These are phyloP conservation scores for Neospora caninum DNA, from an alignment of 169 alveolate genomes.

Conservation along the genomic window DNA sequence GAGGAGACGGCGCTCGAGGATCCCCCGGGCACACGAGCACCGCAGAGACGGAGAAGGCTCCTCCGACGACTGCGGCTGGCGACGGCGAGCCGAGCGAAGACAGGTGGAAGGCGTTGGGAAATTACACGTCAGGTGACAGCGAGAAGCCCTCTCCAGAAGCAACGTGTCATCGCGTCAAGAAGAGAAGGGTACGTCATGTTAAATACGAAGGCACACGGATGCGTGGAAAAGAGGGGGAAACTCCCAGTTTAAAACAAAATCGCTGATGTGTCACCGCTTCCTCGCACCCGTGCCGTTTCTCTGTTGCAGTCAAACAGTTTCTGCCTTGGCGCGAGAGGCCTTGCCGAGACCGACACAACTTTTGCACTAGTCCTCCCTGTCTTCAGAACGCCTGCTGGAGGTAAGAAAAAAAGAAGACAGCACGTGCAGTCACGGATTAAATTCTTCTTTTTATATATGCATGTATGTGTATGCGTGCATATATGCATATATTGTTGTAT, in stretches of 20 bases:
- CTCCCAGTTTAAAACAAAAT: too few species aligned
- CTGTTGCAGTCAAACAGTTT: constrained; percentile 29
- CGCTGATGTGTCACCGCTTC: too few species aligned
- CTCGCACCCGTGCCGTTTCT: background rate
- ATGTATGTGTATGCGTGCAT: too few species aligned
- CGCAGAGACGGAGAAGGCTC: background rate
- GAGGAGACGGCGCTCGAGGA: background rate
- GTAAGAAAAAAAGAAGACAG: background rate
- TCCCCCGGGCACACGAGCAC: background rate
- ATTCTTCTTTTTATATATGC: too few species aligned
- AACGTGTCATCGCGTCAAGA: constrained; percentile 2
- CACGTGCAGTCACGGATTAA: too few species aligned
- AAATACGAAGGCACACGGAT: background rate
- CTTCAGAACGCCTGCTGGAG: background rate
- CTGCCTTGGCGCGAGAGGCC: constrained; percentile 4
- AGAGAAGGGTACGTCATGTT: background rate
- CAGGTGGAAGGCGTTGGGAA: background rate
- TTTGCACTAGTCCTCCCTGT: constrained; percentile 24
- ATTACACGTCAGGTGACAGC: background rate
- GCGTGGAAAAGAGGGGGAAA: too few species aligned
- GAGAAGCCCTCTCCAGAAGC: background rate
- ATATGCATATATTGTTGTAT: too few species aligned
- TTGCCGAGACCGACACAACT: constrained; percentile 10
- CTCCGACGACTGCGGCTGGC: background rate
- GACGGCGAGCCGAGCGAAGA: constrained; percentile 9